Evolutionary conservation across 1,284 basidiomycete species (phyloP).

Genomic region (Boletellus deceptivus): DNA sequence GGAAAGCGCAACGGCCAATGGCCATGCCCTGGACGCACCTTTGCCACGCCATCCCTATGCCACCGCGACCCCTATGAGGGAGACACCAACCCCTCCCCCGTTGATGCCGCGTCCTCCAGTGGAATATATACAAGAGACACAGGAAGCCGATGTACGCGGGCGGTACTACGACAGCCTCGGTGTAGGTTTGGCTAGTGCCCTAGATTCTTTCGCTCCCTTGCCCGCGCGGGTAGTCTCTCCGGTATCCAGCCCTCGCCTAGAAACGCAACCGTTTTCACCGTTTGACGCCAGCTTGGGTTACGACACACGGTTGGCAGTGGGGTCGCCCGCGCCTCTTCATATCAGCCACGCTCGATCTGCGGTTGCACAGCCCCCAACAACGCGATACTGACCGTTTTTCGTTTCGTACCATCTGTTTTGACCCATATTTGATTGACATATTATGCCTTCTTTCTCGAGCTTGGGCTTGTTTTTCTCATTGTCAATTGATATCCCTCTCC

Average conservation of each 20-base stretch:
- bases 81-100: constrained; percentile 51
- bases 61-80: constrained; percentile 12
- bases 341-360: neutral
- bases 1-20: constrained; percentile 31
- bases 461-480: neutral
- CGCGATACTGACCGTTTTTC: constrained; percentile 10
- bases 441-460: constrained; percentile 3
- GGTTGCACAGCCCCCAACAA: constrained; percentile 9
- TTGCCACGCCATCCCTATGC: constrained; percentile 20
- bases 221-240: constrained; percentile 19
- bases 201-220: constrained; percentile 23
- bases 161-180: constrained; percentile 21
- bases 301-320: constrained; percentile 9
- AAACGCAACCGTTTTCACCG: constrained; percentile 44
- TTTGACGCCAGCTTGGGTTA: constrained; percentile 37
- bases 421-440: constrained; percentile 22
- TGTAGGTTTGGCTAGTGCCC: constrained; percentile 15
- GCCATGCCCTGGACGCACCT: constrained; percentile 11
- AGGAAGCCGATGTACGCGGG: constrained; percentile 61
- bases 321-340: constrained; percentile 4
- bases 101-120: constrained; percentile 69
- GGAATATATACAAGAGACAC: constrained; percentile 76
- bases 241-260: constrained; percentile 22
- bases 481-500: constrained; percentile 9
- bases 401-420: neutral